Base-by-base conservation (phyloP, 495 filamentous ascomycete species). In the Penicillium diatomitis region DNA sequence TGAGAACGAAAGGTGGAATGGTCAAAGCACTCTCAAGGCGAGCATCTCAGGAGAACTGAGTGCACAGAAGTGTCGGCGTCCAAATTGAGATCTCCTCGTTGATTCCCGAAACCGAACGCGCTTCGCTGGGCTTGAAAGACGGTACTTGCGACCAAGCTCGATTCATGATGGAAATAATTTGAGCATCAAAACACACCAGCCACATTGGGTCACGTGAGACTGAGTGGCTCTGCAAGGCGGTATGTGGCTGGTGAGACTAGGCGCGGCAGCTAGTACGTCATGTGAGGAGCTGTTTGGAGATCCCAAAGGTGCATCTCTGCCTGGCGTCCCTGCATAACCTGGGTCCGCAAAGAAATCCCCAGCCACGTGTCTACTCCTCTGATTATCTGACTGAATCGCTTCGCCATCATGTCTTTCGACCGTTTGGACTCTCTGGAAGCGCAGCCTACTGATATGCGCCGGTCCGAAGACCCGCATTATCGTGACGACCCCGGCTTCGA, bases 401-500 rank as follows among this genome's bases (percentile, higher is more conserved):
- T 36, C 10, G 20, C 34, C 59, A 68, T 49, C 54, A 97, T 97
- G 91, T 95, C 91, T 37, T 97, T 94, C 69, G 84, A 95, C 66
- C 87, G 86, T 49, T 76, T 91, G 55, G 83, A 82, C 54, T 83
- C 81, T 46, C 75, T 96, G 49, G 91, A 97, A 73, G 79, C 90
- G 48, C 86, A 90, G 71, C 81, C 84, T 41, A 84, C 82, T 8
- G 79, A 78, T 43, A 70, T 73, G 52, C 81, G 83, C 45, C 75
- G 80, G 41, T 66, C 72, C 20, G 82, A 88, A 55, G 95, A 94
- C 66, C 74, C 84, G 52, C 67, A 80, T 41, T 86, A 84, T 60
- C 72, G 71, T 54, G 92, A 99, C 70, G 90, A 96, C 62, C 94
- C 94, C 39, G 90, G 92, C 55, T 99, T 97, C 78, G 76, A 84